Base-by-base conservation (phyloP, 2,329 filamentous ascomycete species). In the Alternaria triticina region DNA sequence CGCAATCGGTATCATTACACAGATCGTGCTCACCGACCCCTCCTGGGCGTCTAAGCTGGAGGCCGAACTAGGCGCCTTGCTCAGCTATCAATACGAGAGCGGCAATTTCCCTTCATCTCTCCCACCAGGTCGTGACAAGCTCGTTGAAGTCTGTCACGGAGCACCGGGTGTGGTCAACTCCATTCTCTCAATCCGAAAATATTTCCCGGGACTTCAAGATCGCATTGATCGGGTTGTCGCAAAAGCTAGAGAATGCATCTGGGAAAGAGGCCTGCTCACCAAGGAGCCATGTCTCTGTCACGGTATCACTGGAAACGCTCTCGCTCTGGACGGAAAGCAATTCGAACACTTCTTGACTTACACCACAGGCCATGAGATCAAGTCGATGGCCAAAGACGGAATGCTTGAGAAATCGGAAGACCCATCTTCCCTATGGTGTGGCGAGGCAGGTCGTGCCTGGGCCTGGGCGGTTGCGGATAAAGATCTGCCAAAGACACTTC, bases 81-180 rank as follows among this genome's bases (percentile, higher is more conserved):
- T 93, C 4, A 84, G 84, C 36, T 82, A 87, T 65, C 90, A 93
- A 72, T 83, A 83, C 56, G 80, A 85, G 5, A 86, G 85, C 62
- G 89, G 89, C 5, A 91, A 91, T 73, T 91, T 89, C 80, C 87
- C 88, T 0, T 85, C 85, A 7, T 86, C 83, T 50, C 82, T 86
- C 10, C 83, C 83, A 64, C 75, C 82, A 55, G 80, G 85, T 27
- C 82, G 80, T 50, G 81, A 83, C 64, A 79, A 82, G 45, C 80
- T 89, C 7, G 85, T 91, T 7, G 89, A 91, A 72, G 89, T 90
- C 77, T 91, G 89, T 71, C 89, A 91, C 70, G 90, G 90, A 3
- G 88, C 87, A 0, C 87, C 89, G 3, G 90, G 89, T 0, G 85
- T 90, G 22, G 79, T 90, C 9, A 79, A 86, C 30, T 89, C 87